Evolutionary conservation across 2,329 filamentous ascomycete genomes (phyloP), one percentile per base, ranked within the genome.

Genomic region (Trichoderma pleuroti): DNA sequence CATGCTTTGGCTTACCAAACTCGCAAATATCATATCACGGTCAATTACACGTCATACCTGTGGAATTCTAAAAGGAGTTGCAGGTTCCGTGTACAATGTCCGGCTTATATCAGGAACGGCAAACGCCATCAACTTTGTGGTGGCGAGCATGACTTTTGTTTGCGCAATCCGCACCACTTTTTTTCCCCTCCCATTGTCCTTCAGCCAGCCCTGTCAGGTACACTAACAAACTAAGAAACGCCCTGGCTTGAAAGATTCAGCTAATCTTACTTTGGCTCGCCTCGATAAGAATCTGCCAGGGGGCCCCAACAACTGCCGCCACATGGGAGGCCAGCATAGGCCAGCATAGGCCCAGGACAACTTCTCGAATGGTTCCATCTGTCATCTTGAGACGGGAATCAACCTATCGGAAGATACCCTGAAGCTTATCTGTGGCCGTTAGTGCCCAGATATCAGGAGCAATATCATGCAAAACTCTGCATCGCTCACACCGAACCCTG

Each of bases 371-470:
- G 30, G n/a, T 61, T 61, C 56, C 28, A 26, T 46, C 56, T 32
- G 14, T 34, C 39, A 26, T 21, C 28, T 36, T n/a, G 14, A n/a
- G 56, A 21, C n/a, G n/a, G 5, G 26, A 46, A 46, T 14, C 36
- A 16, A n/a, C 65, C 65, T 68, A 68, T 68, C 65, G 54, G 65
- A 61, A 28, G 28, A 14, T n/a, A 21, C 39, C 56, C 56, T 21
- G 36, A 8, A 46, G 56, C 36, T 39, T 61, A 68, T 61, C 66
- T 52, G 18, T 14, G 26, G 18, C 28, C 14, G 21, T 60, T 39
- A 60, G 54, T 46, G 62, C 39, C 8, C 5, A 49, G 54, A 68
- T 60, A 68, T 61, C 66, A 68, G 66, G 66, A 68, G 66, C 66
- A 32, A 28, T 18, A 11, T 52, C 18, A 61, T 68, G 66, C 65